Evolutionary conservation across 2,329 filamentous ascomycete genomes (phyloP).

Genomic region (Cephalotrichum gorgonifer): DNA sequence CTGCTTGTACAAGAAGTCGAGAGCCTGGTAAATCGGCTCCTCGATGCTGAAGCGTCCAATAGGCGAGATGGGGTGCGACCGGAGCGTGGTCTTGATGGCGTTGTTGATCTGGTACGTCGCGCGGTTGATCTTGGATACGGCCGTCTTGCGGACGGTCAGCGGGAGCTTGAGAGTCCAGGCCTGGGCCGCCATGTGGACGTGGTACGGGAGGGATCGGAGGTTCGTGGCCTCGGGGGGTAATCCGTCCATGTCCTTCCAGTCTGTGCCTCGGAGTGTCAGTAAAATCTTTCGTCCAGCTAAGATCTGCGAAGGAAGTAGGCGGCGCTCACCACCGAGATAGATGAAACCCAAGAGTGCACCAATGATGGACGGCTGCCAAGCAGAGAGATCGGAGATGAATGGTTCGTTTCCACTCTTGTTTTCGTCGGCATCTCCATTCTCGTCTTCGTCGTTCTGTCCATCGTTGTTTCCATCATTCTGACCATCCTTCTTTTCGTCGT

Average conservation of each 20-base stretch:
- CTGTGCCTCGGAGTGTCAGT: not conserved
- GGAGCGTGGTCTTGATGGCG: not conserved
- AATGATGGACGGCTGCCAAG: not conserved
- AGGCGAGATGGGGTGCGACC: not conserved
- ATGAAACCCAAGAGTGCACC: not conserved
- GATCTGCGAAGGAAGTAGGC: not conserved
- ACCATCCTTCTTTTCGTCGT: not conserved
- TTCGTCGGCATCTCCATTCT: no score
- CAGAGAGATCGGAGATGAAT: not conserved
- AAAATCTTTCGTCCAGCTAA: not conserved
- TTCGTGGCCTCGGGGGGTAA: not conserved
- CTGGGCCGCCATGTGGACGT: not conserved
- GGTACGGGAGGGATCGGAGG: not conserved
- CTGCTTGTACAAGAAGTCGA: constrained; percentile 1
- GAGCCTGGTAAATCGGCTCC: not conserved
- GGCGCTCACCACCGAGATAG: not conserved
- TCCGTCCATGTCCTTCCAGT: not conserved
- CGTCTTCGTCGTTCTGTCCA: no score
- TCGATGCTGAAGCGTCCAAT: not conserved
- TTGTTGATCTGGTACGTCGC: not conserved
- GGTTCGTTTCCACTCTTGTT: not conserved
- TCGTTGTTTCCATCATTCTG: not conserved
- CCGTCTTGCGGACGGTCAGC: not conserved
- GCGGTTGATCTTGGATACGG: not conserved
- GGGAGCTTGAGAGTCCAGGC: not conserved